Percentiles rank a stretch among this genome's conserved stretches.
phyloP scores from a whole-genome alignment of 2,329 filamentous ascomycete species.

The Pseudogymnoascus sp. region DNA sequence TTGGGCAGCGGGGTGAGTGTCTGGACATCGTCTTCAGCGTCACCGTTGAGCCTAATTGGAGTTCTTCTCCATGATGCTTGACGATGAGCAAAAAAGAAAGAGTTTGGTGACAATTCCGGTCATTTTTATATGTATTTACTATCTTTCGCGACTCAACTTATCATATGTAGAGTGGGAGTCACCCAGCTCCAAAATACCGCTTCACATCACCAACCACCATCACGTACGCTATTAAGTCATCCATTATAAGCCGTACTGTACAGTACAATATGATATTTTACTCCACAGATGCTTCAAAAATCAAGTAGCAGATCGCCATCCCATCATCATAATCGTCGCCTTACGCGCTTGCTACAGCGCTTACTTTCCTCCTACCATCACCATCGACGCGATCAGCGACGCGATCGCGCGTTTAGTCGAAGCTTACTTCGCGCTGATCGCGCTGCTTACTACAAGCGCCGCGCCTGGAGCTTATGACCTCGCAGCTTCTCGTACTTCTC shows the following conservation, averaged over 20 bases:
- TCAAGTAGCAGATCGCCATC: neutral
- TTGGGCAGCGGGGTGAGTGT: neutral
- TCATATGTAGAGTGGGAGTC: neutral
- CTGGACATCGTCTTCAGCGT: neutral
- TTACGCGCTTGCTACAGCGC: neutral
- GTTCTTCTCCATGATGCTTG: neutral
- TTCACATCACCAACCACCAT: no score
- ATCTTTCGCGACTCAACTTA: neutral
- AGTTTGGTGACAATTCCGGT: neutral
- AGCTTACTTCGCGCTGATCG: conserved; percentile 20
- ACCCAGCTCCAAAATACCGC: neutral
- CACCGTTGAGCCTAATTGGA: neutral
- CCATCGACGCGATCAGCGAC: neutral
- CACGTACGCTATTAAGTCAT: no score
- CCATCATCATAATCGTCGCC: neutral
- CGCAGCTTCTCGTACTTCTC: conserved; percentile 67
- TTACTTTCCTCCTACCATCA: neutral
- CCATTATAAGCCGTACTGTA: neutral
- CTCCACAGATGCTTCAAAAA: neutral
- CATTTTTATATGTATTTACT: neutral
- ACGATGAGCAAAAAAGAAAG: neutral
- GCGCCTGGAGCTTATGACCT: conserved; percentile 61
- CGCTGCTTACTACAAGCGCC: conserved; percentile 51
- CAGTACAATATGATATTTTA: neutral
- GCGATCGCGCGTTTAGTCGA: neutral